Evolutionary conservation across 129 eudicot genomes (phyloP), one percentile per base, ranked within the genome.

Genomic region (Flaveria brownii): DNA sequence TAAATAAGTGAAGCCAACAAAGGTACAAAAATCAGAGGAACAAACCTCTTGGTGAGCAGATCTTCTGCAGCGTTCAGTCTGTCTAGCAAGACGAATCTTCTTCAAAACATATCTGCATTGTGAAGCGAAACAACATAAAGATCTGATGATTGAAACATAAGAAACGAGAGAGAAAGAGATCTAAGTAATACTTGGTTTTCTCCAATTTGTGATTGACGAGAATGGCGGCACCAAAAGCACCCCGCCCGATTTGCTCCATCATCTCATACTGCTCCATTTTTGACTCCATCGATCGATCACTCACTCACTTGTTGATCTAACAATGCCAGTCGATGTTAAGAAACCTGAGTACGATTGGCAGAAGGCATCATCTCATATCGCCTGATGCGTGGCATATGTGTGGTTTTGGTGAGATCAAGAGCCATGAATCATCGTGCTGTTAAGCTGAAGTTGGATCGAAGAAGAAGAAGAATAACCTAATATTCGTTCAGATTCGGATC

Each of bases 191-290:
- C 99, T 91, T 94, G 76, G 89, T 87, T 81, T 82, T 94, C 62
- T 94, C 99, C 51, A 83, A 39, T 84, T 89, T 94, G 84, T 94
- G 97, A 86, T 91, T 81, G 11, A 94, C 99, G 76, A 94, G 93
- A 86, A 94, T 94, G 77, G 99, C 99, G 43, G 99, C 99, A 28
- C 99, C 99, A 80, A 94, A 94, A 72, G 99, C 99, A 12, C 99
- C 99, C 16, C 99, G 90, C 6, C 99, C 99, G 82, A 94, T 94
- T 85, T 94, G 99, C 89, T 94, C 99, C 97, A 94, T 91, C 84
- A 91, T 87, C 88, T 94, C 99, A 52, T 94, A 94, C 75, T 94
- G 99, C 82, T 94, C 99, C 99, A 94, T 94, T 84, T 68, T 83
- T 28, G 96, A 94, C 80, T 86, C 93, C 97, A 89, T 89, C 72